Conservation (phyloP, 306 rosid genomes). For the Adenanthera pavonina region DNA sequence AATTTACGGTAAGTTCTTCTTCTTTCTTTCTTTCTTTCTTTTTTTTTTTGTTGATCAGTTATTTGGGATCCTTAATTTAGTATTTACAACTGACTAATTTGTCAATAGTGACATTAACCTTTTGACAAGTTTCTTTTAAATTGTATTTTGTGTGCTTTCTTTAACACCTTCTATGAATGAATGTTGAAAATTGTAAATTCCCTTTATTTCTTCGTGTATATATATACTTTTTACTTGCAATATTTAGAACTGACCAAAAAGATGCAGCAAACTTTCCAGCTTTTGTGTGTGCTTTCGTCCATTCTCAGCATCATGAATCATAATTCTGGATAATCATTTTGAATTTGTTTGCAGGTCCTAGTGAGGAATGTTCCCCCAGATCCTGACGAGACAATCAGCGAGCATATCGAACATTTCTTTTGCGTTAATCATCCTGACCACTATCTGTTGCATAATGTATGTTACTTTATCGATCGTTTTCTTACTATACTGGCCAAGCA, state of each 20-base stretch:
- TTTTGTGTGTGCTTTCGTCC: not conserved
- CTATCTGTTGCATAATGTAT: conserved; percentile 85
- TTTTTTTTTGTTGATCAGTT: not conserved
- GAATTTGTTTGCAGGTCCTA: conserved; percentile 61
- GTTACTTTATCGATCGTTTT: conserved; percentile 26
- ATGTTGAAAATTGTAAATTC: conserved; percentile 6
- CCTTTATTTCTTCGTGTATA: conserved; percentile 23
- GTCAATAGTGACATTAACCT: conserved; percentile 1
- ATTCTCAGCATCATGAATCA: conserved; percentile 13
- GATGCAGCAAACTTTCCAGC: conserved; percentile 10
- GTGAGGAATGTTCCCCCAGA: conserved; percentile 93
- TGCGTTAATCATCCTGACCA: conserved; percentile 89
- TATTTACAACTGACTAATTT: not conserved
- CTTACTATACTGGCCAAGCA: not conserved
- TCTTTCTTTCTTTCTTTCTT: not conserved
- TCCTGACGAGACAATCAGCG: conserved; percentile 83
- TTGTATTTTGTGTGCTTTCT: not conserved
- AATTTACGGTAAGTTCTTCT: conserved; percentile 64
- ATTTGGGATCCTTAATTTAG: not conserved
- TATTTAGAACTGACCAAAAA: not conserved
- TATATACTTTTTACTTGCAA: not conserved
- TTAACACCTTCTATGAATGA: not conserved
- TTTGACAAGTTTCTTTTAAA: conserved; percentile 25
- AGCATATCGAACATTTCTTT: conserved; percentile 92
- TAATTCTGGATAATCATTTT: conserved; percentile 24